Evolutionary conservation across 495 filamentous ascomycete genomes (phyloP).

Genomic region (Aspergillus mulundensis): DNA sequence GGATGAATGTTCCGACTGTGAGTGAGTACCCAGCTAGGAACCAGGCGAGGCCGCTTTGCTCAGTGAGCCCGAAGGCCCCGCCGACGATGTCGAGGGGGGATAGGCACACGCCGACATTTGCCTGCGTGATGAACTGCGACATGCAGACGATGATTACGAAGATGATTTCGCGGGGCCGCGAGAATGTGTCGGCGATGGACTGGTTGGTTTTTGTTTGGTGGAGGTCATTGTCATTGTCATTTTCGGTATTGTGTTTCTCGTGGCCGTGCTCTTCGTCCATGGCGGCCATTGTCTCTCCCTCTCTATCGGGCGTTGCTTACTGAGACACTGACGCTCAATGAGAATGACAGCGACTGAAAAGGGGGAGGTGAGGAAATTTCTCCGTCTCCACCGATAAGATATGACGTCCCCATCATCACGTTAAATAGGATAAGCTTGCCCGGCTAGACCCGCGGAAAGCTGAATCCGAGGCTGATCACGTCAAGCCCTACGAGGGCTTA

Average conservation of each 20-base stretch:
- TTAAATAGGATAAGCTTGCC: neutral
- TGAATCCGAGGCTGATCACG: neutral
- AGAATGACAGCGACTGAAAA: neutral
- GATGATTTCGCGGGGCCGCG: conserved; percentile 20
- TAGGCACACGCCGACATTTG: conserved; percentile 29
- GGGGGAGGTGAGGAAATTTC: neutral
- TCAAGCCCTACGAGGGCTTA: neutral
- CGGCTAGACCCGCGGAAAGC: neutral
- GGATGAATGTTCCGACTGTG: conserved; percentile 61
- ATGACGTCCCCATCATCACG: neutral
- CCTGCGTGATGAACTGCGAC: conserved; percentile 35
- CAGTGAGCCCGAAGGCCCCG: conserved; percentile 36
- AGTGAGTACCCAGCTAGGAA: conserved; percentile 55
- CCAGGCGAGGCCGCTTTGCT: conserved; percentile 46
- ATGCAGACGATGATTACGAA: conserved; percentile 31
- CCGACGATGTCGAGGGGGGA: conserved; percentile 44
- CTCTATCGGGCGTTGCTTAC: neutral
- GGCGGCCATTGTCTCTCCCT: neutral
- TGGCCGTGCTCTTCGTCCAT: neutral
- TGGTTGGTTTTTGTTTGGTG: neutral
- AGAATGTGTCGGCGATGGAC: conserved; percentile 23
- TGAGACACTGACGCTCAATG: too few relatives aligned
- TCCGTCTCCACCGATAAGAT: conserved; percentile 2
- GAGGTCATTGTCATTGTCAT: neutral
- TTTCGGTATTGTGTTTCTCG: neutral